A percentile compares a stretch with the other conserved stretches of the same genome.
These are phyloP conservation scores for Yueomyces sinensis DNA, from an alignment of 805 yeast species.

Conservation along the genomic window DNA sequence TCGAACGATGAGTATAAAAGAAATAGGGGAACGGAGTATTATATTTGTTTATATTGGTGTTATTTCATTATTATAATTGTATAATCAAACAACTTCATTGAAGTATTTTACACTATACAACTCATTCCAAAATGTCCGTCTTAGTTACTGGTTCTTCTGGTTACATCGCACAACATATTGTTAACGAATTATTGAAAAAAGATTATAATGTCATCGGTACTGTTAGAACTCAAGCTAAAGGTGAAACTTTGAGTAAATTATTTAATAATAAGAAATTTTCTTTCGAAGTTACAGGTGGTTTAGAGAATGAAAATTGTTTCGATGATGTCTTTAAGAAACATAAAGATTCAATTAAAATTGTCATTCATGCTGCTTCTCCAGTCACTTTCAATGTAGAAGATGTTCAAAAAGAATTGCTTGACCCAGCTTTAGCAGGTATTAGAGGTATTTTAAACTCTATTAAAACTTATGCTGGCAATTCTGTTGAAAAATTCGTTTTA, in stretches of 20 bases:
- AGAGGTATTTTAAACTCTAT: slow-evolving; percentile 32
- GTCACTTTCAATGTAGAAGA: slow-evolving; percentile 26
- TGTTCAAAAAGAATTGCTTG: slow-evolving; percentile 33
- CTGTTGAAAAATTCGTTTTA: slow-evolving; percentile 33
- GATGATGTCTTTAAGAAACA: slow-evolving; percentile 30
- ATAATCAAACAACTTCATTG: too few relatives aligned
- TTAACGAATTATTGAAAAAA: slow-evolving; percentile 26
- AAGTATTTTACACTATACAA: too few relatives aligned
- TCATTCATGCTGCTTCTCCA: slow-evolving; percentile 41
- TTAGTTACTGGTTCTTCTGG: slow-evolving; percentile 44
- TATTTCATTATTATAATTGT: too few relatives aligned
- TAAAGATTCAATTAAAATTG: slow-evolving; percentile 27
- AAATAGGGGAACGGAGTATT: too few relatives aligned
- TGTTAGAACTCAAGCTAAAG: slow-evolving; percentile 33
- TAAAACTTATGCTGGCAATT: slow-evolving; percentile 28
- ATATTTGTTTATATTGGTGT: too few relatives aligned
- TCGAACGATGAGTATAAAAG: too few relatives aligned
- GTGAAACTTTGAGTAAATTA: slow-evolving; percentile 25
- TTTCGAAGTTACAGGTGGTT: slow-evolving; percentile 26
- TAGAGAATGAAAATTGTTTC: slow-evolving; percentile 29
- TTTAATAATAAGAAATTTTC: slow-evolving; percentile 13
- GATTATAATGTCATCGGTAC: slow-evolving; percentile 37
- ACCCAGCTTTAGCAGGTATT: slow-evolving; percentile 45
- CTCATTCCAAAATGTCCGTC: slow-evolving; percentile 15
- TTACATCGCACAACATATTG: slow-evolving; percentile 37